Evolutionary conservation across 2,329 filamentous ascomycete species (phyloP), one percentile per base, ranked within the genome.

Genomic region (Coleophoma crateriformis): DNA sequence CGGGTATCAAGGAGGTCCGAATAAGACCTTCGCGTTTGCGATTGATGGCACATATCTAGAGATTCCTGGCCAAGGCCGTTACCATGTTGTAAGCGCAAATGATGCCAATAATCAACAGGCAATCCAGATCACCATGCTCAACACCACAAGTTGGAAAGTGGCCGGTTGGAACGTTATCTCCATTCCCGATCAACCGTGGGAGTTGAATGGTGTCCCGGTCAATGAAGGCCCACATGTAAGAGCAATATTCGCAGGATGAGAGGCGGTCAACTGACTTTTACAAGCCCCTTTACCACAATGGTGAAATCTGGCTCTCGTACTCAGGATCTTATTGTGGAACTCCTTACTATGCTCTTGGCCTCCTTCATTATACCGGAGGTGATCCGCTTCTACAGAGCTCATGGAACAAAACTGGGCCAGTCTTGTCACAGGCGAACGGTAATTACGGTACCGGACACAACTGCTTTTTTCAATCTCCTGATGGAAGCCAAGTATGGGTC

Each of bases 381-480:
- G 49, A 2, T 22, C 45, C 45, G 11, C 45, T 47, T 32, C 14
- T 39, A 7, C 14, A 39, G 32, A 33, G n/a, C 17, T 54, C 54
- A 4, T 56, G 54, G 52, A 42, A 40, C 35, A 54, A 56, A 39
- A 37, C 47, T 8, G 51, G 51, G 14, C 54, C 54, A 2, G 51
- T 55, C 8, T 47, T 55, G 19, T 46, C 46, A 14, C 54, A 52
- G 34, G 54, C 51, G 6, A 55, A 55, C 27, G 54, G 51, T 0
- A 50, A 51, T 19, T 55, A 50, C n/a, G 51, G 54, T 2, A 55
- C 54, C 5, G 54, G 48, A 8, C 54, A 55, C 22, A 54, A 54
- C 22, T 54, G 45, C 4, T 50, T 54, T 17, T 55, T 55, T 40
- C 34, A 32, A 4, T 51, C 42, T 39, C 45, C 38, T 14, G 45